Base-by-base conservation (phyloP, 2,329 filamentous ascomycete species). In the Fragosphaeria purpurea region DNA sequence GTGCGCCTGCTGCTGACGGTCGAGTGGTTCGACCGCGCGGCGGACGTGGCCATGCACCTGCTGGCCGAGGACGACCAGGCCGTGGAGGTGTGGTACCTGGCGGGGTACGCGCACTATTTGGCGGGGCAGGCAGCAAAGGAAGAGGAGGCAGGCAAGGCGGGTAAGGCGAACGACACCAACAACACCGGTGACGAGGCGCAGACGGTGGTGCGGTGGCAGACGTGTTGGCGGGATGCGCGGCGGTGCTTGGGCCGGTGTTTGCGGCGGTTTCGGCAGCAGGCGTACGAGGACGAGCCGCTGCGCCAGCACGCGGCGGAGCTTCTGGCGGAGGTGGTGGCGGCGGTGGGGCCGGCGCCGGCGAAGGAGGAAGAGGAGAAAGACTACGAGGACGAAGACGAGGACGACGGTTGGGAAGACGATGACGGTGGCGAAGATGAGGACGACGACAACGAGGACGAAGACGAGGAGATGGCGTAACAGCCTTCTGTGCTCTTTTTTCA, bases 61-160 rank as follows among this genome's bases (percentile, higher is more conserved):
- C 80, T 95, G 40, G 74, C 79, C 38, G 93, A 98, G 64, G 91
- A 98, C 58, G 94, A 98, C 63, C 78, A 86, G 62, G 95, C 91
- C 65, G 86, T 98, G 22, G 93, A 98, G 68, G 86, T 88, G 13
- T 96, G 90, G 89, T 98, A 98, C 69, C 75, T 98, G 5, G 93
- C 93, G 42, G 94, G 93, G 4, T 97, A 91, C 87, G 90, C 88
- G 59, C 75, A 94, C 58, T 88, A 88, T 63, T 77, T 95, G 52
- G 72, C 86, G 55, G 86, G 85, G 9, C 79, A 86, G 64, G 22
- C 22, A 3, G 22, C 22, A 22, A 22, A 22, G 22, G 22, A 22
- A 22, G 86, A 84, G 72, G 71, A 80, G 60, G 79, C 74, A 59
- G 67, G 67, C 55, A 65, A 67, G 37, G 44, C 65, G 55, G 55